phyloP scores from a whole-genome alignment of 768 basidiomycete genomes.

The Calocybe cyanea region DNA sequence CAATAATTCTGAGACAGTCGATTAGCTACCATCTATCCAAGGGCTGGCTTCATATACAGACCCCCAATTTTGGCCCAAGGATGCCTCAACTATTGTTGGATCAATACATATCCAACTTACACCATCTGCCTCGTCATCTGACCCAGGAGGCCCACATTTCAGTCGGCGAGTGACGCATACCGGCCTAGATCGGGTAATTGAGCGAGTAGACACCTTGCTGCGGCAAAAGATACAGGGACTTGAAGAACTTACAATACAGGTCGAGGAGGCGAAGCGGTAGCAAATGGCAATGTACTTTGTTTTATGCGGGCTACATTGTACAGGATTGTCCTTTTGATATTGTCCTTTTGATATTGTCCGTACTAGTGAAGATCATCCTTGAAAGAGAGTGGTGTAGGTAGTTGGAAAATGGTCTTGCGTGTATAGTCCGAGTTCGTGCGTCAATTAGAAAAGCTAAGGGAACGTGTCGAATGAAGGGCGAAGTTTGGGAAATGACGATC shows the following conservation, averaged over 20 bases:
- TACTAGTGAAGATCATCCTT: no score
- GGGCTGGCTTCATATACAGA: slow-evolving; percentile 78
- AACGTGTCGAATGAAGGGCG: no score
- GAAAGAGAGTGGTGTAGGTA: no score
- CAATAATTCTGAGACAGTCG: not conserved
- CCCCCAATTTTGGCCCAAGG: slow-evolving; percentile 95
- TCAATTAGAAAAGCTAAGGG: no score
- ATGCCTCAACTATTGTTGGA: slow-evolving; percentile 79
- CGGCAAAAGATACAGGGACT: slow-evolving; percentile 73
- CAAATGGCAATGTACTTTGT: slow-evolving; percentile 12
- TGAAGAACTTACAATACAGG: slow-evolving; percentile 88
- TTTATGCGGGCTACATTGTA: no score
- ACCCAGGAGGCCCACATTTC: slow-evolving; percentile 53
- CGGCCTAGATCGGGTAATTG: slow-evolving; percentile 68
- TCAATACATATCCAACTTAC: slow-evolving; percentile 90
- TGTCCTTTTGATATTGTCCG: no score
- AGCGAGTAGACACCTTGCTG: slow-evolving; percentile 70
- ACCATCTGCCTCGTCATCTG: slow-evolving; percentile 51
- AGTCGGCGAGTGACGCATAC: slow-evolving; percentile 46
- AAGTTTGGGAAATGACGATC: no score
- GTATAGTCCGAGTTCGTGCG: no score
- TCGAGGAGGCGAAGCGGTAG: slow-evolving; percentile 43
- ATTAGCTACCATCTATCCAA: slow-evolving; percentile 72
- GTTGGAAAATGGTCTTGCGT: no score
- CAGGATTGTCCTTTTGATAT: no score